These are phyloP conservation scores for Aspergillus brunneoviolaceus DNA, from an alignment of 2,329 filamentous ascomycete species.

Conservation along the genomic window DNA sequence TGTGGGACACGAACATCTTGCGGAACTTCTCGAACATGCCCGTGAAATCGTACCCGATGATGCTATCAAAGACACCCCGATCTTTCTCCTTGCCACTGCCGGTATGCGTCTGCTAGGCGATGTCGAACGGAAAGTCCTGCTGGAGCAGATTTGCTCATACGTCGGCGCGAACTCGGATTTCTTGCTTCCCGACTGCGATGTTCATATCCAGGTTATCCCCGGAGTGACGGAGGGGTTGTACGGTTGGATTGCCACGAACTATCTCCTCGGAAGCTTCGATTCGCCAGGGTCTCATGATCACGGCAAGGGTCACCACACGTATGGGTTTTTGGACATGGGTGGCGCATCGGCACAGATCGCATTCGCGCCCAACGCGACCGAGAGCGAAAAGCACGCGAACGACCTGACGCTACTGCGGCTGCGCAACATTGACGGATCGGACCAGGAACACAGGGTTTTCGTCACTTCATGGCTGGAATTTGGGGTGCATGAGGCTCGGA, in stretches of 20 bases:
- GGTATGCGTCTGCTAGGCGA: constrained; percentile 85
- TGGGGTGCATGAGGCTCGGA: constrained; percentile 89
- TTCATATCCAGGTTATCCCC: constrained; percentile 90
- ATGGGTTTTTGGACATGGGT: constrained; percentile 98
- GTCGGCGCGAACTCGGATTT: constrained; percentile 75
- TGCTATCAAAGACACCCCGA: constrained; percentile 78
- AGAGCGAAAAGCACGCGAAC: constrained; percentile 83
- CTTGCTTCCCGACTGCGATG: constrained; percentile 80
- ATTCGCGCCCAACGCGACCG: constrained; percentile 90
- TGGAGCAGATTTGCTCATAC: constrained; percentile 80
- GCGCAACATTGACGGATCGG: constrained; percentile 74
- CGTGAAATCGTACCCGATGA: constrained; percentile 72
- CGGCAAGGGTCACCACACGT: constrained; percentile 87
- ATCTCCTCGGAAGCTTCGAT: constrained; percentile 88
- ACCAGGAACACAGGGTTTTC: constrained; percentile 84
- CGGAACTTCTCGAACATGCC: constrained; percentile 77
- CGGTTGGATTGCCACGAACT: constrained; percentile 97
- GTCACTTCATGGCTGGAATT: constrained; percentile 97
- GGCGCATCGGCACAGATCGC: constrained; percentile 97
- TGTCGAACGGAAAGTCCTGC: constrained; percentile 67
- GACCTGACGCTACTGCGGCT: constrained; percentile 84
- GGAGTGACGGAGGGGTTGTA: constrained; percentile 95
- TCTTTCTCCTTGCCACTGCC: constrained; percentile 93
- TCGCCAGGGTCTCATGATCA: constrained; percentile 70
- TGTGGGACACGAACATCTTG: constrained; percentile 79